Conservation (phyloP, 495 filamentous ascomycete genomes). For the Aspergillus wentii region DNA sequence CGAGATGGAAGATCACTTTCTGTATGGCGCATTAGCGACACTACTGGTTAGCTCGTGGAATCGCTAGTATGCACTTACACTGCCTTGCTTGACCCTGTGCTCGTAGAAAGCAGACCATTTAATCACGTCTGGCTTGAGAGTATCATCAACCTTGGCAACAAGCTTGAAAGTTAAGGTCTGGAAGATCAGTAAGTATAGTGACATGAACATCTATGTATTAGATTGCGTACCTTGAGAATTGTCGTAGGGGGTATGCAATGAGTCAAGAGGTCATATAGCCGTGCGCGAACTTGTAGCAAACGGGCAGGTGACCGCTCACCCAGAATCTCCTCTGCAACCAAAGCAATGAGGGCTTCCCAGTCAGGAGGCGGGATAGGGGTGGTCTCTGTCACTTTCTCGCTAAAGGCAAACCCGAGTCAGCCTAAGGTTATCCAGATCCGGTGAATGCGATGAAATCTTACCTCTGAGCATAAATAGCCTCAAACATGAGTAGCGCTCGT, state of each 20-base stretch:
- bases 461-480: conserved; percentile 96
- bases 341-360: conserved; percentile 84
- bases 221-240: conserved; percentile 66
- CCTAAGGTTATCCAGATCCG: not conserved
- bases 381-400: conserved; percentile 83
- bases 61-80: conserved; percentile 34
- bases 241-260: conserved; percentile 95
- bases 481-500: conserved; percentile 87
- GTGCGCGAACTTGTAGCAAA: conserved; percentile 80
- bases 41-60: not conserved
- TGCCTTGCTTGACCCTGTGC: conserved; percentile 84
- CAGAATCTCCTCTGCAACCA: conserved; percentile 87
- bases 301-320: conserved; percentile 82
- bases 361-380: conserved; percentile 91
- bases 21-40: conserved; percentile 24
- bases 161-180: conserved; percentile 86
- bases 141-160: conserved; percentile 79
- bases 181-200: conserved; percentile 3
- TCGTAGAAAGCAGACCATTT: conserved; percentile 97
- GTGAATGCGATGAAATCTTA: conserved; percentile 31
- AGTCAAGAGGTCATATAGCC: conserved; percentile 91
- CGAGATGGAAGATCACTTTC: conserved; percentile 97
- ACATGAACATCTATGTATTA: not conserved
- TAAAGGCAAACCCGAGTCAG: conserved; percentile 29
- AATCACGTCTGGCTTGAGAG: conserved; percentile 84